phyloP scores from a whole-genome alignment of 2,329 filamentous ascomycete genomes.

The Piedraia hortae region DNA sequence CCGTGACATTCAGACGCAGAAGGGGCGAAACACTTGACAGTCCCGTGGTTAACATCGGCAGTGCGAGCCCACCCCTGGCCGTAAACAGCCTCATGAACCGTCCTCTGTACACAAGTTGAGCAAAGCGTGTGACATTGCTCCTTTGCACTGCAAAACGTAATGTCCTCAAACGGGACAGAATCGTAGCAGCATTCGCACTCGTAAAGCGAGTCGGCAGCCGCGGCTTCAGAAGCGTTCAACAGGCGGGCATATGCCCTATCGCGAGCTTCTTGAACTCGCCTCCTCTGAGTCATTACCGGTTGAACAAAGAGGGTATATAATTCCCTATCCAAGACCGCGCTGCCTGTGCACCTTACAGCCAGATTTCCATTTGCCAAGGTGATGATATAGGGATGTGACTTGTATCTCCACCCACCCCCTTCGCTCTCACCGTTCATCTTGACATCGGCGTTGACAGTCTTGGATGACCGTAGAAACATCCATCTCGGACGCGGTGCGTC shows the following conservation, averaged over 20 bases:
- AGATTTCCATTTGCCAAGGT: constrained; percentile 32
- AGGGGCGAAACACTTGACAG: constrained; percentile 60
- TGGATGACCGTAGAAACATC: constrained; percentile 34
- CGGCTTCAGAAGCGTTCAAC: constrained; percentile 22
- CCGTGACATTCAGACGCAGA: constrained; percentile 39
- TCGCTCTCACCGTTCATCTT: constrained; percentile 14
- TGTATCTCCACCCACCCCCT: too few species aligned
- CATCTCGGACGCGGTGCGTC: too few species aligned
- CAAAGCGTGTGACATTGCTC: constrained; percentile 45
- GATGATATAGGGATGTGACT: constrained; percentile 35
- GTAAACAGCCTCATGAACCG: constrained; percentile 67
- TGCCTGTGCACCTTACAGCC: constrained; percentile 36
- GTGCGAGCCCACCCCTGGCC: constrained; percentile 75
- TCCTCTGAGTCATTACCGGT: constrained; percentile 15
- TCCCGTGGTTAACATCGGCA: constrained; percentile 43
- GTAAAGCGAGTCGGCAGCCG: constrained; percentile 20
- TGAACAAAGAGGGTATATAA: constrained; percentile 18
- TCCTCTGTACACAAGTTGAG: constrained; percentile 55
- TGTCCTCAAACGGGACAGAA: constrained; percentile 41
- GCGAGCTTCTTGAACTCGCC: constrained; percentile 13
- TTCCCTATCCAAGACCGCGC: constrained; percentile 25
- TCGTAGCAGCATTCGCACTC: constrained; percentile 62
- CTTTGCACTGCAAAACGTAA: constrained; percentile 47
- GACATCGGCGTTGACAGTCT: constrained; percentile 27
- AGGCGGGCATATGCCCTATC: constrained; percentile 18